phyloP scores from a whole-genome alignment of 2,329 filamentous ascomycete species.

The Trichoderma sp. region DNA sequence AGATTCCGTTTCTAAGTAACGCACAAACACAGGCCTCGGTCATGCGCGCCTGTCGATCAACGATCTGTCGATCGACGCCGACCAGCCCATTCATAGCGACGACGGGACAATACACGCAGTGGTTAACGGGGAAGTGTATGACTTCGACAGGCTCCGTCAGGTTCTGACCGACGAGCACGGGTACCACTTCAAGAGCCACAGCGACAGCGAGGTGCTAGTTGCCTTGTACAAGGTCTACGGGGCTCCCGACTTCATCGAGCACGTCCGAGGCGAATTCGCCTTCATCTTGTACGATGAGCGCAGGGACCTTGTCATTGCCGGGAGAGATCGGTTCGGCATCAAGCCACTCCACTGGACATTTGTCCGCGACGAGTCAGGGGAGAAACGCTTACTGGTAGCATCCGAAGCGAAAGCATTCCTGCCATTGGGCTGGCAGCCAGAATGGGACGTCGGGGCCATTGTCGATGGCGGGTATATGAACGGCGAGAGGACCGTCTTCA shows the following conservation, averaged over 20 bases:
- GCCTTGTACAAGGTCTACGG: not conserved
- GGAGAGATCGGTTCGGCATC: not conserved
- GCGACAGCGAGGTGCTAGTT: not conserved
- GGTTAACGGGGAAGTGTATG: not conserved
- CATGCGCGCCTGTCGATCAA: not conserved
- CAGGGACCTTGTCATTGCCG: not conserved
- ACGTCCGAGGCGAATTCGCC: not conserved
- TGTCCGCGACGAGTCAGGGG: not conserved
- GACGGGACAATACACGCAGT: not conserved
- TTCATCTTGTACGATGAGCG: not conserved
- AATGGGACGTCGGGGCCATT: not conserved
- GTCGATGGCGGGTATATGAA: not conserved
- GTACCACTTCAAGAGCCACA: not conserved
- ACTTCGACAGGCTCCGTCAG: not conserved
- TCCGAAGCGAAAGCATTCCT: not conserved
- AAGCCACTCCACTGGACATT: not conserved
- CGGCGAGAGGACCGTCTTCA: not conserved
- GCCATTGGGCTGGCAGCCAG: not conserved
- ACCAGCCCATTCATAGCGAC: not conserved
- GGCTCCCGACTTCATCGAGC: not conserved
- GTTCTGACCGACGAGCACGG: not conserved
- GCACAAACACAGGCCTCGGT: not conserved
- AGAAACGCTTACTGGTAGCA: not conserved
- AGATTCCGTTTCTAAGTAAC: not conserved
- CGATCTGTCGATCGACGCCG: not conserved